Conservation (phyloP, 345 rosid genomes). For the Adansonia digitata region DNA sequence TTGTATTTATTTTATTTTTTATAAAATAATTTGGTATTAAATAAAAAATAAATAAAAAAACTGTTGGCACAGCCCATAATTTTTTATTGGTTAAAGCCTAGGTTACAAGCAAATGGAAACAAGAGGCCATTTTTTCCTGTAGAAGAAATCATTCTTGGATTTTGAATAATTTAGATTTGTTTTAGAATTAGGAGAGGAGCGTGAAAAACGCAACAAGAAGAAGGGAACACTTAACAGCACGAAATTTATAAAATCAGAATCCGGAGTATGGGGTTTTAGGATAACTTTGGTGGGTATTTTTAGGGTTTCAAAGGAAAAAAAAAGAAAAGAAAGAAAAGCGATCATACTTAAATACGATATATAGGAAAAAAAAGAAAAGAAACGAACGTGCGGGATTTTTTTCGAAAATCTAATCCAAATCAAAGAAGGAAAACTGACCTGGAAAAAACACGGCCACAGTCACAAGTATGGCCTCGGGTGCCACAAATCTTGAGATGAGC, state of each 20-base stretch:
- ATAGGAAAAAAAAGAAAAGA: background rate
- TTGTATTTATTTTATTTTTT: too few species aligned
- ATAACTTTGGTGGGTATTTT: constrained; percentile 1
- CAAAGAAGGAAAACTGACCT: constrained; percentile 33
- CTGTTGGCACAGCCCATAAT: background rate
- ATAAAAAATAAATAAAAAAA: constrained; percentile 14
- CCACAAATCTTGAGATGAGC: constrained; percentile 91
- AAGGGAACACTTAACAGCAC: background rate
- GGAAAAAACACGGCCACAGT: constrained; percentile 92
- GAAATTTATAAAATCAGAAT: too few species aligned
- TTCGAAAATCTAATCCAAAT: too few species aligned
- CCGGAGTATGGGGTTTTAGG: background rate
- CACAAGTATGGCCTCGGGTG: constrained; percentile 83
- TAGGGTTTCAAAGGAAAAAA: constrained; percentile 4
- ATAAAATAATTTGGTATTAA: constrained; percentile 14
- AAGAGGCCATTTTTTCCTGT: constrained; percentile 24
- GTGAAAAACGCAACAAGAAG: constrained; percentile 5
- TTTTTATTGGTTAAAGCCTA: constrained; percentile 20
- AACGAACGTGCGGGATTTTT: background rate
- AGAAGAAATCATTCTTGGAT: constrained; percentile 33
- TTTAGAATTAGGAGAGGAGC: background rate
- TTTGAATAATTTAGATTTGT: constrained; percentile 9
- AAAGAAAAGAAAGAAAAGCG: background rate
- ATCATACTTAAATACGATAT: background rate
- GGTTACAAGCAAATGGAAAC: constrained; percentile 16